Base-by-base conservation (phyloP, 2,329 filamentous ascomycete genomes). In the Trichothecium sympodiale region DNA sequence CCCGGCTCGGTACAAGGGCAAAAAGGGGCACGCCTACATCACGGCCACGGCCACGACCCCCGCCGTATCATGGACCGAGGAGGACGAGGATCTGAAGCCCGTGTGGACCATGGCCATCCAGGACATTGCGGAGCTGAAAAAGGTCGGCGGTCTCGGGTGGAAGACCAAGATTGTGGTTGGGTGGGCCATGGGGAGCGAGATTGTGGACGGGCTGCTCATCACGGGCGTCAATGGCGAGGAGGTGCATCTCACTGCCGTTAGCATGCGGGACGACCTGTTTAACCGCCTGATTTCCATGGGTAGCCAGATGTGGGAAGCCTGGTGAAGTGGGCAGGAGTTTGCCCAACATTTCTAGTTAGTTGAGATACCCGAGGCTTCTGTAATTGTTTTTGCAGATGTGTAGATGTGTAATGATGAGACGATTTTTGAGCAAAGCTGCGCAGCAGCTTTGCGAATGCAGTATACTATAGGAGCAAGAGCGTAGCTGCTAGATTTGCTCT, bases 91-190 rank as follows among this genome's bases (percentile, higher is more conserved):
- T 15, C 44, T 76, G 4, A 69, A 77, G 17, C 76, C 82, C 0
- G 55, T 73, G 0, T 93, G 83, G 73, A 78, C 71, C 5, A 64
- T 91, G 1, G 68, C 82, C 0, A 69, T 91, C 4, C 67, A 67
- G 0, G 80, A 89, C 13, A 80, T 93, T 31, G 61, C 42, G 1
- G 83, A 88, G 54, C 51, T 93, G 36, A 81, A 77, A 54, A 93
- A 93, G 59, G 63, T 88, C 2, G 84, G 85, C 4, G 85, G 85
- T 0, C 65, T 88, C 26, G 83, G 84, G 0, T 93, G 84, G 84
- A 93, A 91, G 59, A 77, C 77, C 2, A 89, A 86, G 61, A 60
- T 91, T 34, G 69, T 91, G 2, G 81, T 91, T 1, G 83, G 84
- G 0, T 86, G 85, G 83, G 78, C 81, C 1, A 69, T 85, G 48